These are phyloP conservation scores for Phytophthora hybrid DNA, from an alignment of 352 stramenopile species.

Conservation along the genomic window DNA sequence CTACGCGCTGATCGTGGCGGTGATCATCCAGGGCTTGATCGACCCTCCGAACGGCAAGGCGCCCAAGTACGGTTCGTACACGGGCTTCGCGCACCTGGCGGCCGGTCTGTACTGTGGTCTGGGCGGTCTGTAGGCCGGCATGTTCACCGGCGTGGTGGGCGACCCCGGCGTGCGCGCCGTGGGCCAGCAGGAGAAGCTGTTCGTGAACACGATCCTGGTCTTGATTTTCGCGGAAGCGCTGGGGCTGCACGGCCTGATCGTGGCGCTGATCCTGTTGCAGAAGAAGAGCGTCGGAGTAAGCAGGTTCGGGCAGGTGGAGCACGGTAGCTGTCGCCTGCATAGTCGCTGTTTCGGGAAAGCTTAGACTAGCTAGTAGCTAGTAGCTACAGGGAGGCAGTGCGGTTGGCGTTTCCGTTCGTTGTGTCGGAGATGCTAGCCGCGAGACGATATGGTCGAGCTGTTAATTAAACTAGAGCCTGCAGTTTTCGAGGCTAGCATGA, in stretches of 20 bases:
- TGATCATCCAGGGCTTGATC: conserved; percentile 96
- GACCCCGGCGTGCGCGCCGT: conserved; percentile 96
- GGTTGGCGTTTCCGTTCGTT: too few relatives aligned
- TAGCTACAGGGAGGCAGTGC: too few relatives aligned
- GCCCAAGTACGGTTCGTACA: conserved; percentile 93
- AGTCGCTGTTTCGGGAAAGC: too few relatives aligned
- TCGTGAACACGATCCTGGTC: conserved; percentile 99
- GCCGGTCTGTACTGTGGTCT: conserved; percentile 95
- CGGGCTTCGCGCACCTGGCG: conserved; percentile 94
- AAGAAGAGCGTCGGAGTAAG: conserved; percentile 62
- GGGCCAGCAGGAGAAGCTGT: conserved; percentile 98
- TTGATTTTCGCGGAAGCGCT: conserved; percentile 99
- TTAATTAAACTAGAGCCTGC: too few relatives aligned
- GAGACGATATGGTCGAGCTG: too few relatives aligned
- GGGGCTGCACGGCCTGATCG: conserved; percentile 97
- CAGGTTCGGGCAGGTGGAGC: too few relatives aligned
- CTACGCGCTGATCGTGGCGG: conserved; percentile 96
- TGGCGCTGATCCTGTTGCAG: conserved; percentile 93
- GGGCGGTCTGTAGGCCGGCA: conserved; percentile 93
- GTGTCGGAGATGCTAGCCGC: too few relatives aligned
- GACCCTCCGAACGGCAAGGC: conserved; percentile 67
- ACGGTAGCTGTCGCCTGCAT: too few relatives aligned
- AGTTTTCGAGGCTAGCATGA: too few relatives aligned
- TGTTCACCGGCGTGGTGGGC: conserved; percentile 96
- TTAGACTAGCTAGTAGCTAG: too few relatives aligned